Evolutionary conservation across 176 grass and related monocot species (phyloP).

Genomic region (Zea mays): Zm-B73-REFERENCE-NAM-5.0 NC_050098.1:233279501-233280000

Average conservation of each 20-base stretch:
- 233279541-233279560: constrained; percentile 81
- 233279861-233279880: constrained; percentile 87
- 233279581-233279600: constrained; percentile 85
- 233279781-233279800: constrained; percentile 78
- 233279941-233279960: background rate
- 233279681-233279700: constrained; percentile 96
- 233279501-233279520: constrained; percentile 43
- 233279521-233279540: constrained; percentile 35
- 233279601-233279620: constrained; percentile 90
- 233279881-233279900: constrained; percentile 48
- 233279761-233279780: constrained; percentile 87
- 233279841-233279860: constrained; percentile 93
- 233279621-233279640: constrained; percentile 89
- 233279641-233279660: constrained; percentile 86
- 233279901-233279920: constrained; percentile 48
- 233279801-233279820: constrained; percentile 83
- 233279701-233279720: constrained; percentile 86
- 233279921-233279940: constrained; percentile 14
- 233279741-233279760: constrained; percentile 72
- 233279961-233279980: constrained; percentile 16
- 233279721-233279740: constrained; percentile 95
- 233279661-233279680: constrained; percentile 93
- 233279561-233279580: constrained; percentile 83
- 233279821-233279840: constrained; percentile 93
- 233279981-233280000: background rate